Conservation (phyloP, 179 eudicot genomes). For the Beta lomatogona region DNA sequence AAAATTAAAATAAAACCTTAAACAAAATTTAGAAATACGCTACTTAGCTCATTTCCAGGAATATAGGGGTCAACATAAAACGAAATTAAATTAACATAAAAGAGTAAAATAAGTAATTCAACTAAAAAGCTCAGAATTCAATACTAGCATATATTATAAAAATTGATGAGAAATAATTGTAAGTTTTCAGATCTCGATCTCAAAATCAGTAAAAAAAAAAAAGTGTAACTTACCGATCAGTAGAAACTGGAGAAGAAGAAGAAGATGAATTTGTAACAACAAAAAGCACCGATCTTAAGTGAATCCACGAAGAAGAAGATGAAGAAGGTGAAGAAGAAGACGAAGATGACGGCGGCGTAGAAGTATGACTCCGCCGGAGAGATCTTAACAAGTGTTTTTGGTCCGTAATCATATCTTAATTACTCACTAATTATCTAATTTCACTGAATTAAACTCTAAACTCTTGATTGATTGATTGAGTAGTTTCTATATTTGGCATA, state of each 20-base stretch:
- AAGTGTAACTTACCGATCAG: slow-evolving; percentile 52
- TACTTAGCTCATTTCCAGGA: not conserved
- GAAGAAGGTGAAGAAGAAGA: slow-evolving; percentile 46
- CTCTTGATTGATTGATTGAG: slow-evolving; percentile 36
- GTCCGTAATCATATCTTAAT: slow-evolving; percentile 41
- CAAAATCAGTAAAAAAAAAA: slow-evolving; percentile 22
- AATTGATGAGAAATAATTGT: not conserved
- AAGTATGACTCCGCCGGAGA: slow-evolving; percentile 59
- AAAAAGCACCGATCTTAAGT: slow-evolving; percentile 63
- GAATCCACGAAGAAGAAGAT: slow-evolving; percentile 60
- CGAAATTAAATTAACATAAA: not conserved
- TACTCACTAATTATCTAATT: not conserved
- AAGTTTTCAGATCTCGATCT: slow-evolving; percentile 28
- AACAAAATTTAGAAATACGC: not conserved
- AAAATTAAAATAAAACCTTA: not conserved
- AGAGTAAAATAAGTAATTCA: not conserved
- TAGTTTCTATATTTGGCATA: not conserved
- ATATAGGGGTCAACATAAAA: not conserved
- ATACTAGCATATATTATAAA: too few relatives aligned
- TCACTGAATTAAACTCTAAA: not conserved
- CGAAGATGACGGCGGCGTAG: slow-evolving; percentile 40
- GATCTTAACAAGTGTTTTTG: slow-evolving; percentile 54
- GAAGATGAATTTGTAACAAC: slow-evolving; percentile 50
- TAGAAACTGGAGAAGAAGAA: slow-evolving; percentile 49
- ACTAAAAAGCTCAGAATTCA: not conserved